Percentiles rank a stretch among this genome's conserved stretches.
Evolutionary conservation across 805 yeast genomes (phyloP).

Genomic region (Starmera amethionina): DNA sequence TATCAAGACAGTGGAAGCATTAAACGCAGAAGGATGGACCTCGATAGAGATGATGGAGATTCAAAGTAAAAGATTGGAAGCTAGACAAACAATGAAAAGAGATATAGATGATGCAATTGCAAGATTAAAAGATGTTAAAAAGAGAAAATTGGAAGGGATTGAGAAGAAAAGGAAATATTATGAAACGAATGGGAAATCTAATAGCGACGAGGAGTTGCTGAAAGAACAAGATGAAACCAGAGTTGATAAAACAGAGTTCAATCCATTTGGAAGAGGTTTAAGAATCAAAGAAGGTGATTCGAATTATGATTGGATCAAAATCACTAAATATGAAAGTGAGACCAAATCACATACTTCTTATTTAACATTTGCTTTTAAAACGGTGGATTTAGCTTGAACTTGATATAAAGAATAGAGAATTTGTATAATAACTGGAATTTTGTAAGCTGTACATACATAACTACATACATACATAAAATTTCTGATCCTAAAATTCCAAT

Average conservation of each 20-base stretch:
- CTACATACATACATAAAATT: too few species aligned
- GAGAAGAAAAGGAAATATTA: slow-evolving; percentile 36
- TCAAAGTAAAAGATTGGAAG: slow-evolving; percentile 78
- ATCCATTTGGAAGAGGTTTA: slow-evolving; percentile 89
- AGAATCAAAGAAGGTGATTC: slow-evolving; percentile 84
- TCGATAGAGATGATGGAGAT: slow-evolving; percentile 89
- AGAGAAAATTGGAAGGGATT: slow-evolving; percentile 57
- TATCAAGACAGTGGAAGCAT: slow-evolving; percentile 67
- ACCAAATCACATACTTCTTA: slow-evolving; percentile 91
- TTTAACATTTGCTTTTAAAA: slow-evolving; percentile 73
- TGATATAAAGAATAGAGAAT: background rate
- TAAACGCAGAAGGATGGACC: slow-evolving; percentile 73
- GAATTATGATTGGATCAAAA: slow-evolving; percentile 69
- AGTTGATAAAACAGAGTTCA: slow-evolving; percentile 46
- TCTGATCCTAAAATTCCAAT: too few species aligned
- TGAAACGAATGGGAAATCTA: slow-evolving; percentile 14
- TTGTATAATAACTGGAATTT: background rate
- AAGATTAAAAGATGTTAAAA: slow-evolving; percentile 70
- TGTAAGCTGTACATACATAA: too few species aligned
- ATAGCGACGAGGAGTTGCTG: slow-evolving; percentile 12
- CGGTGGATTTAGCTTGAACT: slow-evolving; percentile 6
- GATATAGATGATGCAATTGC: slow-evolving; percentile 71
- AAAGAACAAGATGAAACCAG: slow-evolving; percentile 16
- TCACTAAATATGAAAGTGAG: slow-evolving; percentile 77
- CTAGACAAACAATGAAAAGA: slow-evolving; percentile 80